These are phyloP conservation scores for Penicillium sclerotiorum DNA, from an alignment of 2,329 filamentous ascomycete genomes.

Conservation along the genomic window DNA sequence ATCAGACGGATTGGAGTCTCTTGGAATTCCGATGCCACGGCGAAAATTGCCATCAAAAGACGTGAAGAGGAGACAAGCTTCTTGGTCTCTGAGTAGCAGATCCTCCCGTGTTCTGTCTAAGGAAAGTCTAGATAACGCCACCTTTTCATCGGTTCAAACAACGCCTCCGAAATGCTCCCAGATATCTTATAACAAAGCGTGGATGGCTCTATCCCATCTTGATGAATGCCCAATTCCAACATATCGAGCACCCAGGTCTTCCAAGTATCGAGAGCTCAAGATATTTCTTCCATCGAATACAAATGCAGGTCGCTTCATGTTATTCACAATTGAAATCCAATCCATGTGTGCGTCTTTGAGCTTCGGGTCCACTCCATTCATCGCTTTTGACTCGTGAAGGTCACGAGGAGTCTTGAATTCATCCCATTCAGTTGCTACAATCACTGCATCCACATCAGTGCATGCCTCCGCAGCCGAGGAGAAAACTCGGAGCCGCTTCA, in stretches of 20 bases:
- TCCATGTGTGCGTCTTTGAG: neutral
- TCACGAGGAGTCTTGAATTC: conserved; percentile 9
- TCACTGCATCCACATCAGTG: conserved; percentile 16
- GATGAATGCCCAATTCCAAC: neutral
- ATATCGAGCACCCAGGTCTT: neutral
- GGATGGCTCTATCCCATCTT: neutral
- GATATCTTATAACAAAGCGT: neutral
- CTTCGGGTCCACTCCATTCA: neutral
- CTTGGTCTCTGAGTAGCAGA: too few species aligned
- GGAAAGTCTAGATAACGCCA: too few species aligned
- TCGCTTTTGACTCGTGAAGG: neutral
- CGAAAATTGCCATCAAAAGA: too few species aligned
- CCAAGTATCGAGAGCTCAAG: neutral
- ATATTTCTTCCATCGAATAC: neutral
- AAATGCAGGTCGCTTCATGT: neutral
- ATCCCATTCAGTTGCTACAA: conserved; percentile 22
- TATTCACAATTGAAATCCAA: neutral
- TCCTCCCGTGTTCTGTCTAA: too few species aligned
- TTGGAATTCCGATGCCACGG: too few species aligned
- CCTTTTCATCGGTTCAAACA: too few species aligned
- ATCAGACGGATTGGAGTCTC: too few species aligned
- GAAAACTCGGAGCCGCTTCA: conserved; percentile 19
- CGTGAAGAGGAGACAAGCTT: too few species aligned
- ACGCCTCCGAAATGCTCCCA: too few species aligned
- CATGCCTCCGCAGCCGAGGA: conserved; percentile 17